Evolutionary conservation across 768 basidiomycete species (phyloP).

Genomic region (Clitopilus hobsonii): DNA sequence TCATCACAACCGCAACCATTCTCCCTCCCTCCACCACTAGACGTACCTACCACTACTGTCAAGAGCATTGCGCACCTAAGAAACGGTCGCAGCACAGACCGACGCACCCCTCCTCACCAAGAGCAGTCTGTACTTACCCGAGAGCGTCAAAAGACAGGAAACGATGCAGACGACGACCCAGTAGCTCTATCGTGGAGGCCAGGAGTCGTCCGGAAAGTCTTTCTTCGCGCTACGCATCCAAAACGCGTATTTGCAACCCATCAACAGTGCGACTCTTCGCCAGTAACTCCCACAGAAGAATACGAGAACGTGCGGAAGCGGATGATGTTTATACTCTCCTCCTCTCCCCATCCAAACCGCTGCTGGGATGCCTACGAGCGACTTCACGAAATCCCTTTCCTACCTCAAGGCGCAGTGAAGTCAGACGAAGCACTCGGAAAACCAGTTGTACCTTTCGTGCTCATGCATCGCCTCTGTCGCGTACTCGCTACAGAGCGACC

Average conservation of each 20-base stretch:
- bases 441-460: conserved; percentile 30
- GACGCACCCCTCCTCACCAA: neutral
- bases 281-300: neutral
- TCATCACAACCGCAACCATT: neutral
- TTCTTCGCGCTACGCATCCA: neutral
- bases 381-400: conserved; percentile 22
- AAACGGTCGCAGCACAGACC: neutral
- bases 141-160: neutral
- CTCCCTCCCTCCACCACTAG: neutral
- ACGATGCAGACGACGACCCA: neutral
- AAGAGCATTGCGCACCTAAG: neutral
- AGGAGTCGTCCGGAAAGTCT: neutral
- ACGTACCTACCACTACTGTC: neutral
- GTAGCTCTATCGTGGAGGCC: neutral
- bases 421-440: conserved; percentile 14
- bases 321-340: neutral
- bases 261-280: neutral
- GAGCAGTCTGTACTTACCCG: neutral
- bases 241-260: neutral
- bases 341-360: conserved; percentile 12
- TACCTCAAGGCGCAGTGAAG: neutral
- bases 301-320: neutral
- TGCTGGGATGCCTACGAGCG: conserved; percentile 39
- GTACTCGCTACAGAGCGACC: conserved; percentile 51
- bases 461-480: conserved; percentile 59